Evolutionary conservation across 179 eudicot species (phyloP).

Genomic region (Gypsophila paniculata): DNA sequence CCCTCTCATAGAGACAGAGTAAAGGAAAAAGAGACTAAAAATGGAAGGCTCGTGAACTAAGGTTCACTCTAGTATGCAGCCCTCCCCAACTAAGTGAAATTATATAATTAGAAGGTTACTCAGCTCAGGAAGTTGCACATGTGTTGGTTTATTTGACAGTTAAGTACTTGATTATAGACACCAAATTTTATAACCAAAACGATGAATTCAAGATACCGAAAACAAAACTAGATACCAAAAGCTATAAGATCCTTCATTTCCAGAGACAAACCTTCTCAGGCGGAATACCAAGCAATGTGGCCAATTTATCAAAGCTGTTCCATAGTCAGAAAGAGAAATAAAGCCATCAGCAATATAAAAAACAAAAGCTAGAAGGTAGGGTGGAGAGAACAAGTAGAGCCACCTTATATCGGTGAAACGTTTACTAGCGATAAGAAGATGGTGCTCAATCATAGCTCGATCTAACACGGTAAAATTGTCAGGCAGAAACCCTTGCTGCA

Average conservation of each 20-base stretch:
- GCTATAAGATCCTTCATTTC: neutral
- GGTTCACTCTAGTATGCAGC: neutral
- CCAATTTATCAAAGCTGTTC: constrained; percentile 84
- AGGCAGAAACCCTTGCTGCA: constrained; percentile 82
- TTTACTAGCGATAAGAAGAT: constrained; percentile 97
- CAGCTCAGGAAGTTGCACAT: neutral
- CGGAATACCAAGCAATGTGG: constrained; percentile 87
- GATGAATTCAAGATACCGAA: neutral
- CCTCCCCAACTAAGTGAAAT: neutral
- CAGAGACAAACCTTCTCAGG: constrained; percentile 64
- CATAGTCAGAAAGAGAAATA: constrained; percentile 9
- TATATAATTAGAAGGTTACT: neutral
- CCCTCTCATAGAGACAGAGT: neutral
- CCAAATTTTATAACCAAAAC: neutral
- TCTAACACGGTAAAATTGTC: constrained; percentile 94
- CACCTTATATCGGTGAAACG: constrained; percentile 95
- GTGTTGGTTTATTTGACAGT: neutral
- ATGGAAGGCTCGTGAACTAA: neutral
- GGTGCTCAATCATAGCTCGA: constrained; percentile 99
- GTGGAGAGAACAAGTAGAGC: neutral
- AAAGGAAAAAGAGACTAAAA: neutral
- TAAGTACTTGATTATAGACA: constrained; percentile 2
- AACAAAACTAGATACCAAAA: neutral
- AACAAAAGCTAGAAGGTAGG: neutral
- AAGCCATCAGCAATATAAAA: constrained; percentile 6